phyloP scores from a whole-genome alignment of 176 grass and related monocot genomes.

The Rhynchospora breviuscula region DNA sequence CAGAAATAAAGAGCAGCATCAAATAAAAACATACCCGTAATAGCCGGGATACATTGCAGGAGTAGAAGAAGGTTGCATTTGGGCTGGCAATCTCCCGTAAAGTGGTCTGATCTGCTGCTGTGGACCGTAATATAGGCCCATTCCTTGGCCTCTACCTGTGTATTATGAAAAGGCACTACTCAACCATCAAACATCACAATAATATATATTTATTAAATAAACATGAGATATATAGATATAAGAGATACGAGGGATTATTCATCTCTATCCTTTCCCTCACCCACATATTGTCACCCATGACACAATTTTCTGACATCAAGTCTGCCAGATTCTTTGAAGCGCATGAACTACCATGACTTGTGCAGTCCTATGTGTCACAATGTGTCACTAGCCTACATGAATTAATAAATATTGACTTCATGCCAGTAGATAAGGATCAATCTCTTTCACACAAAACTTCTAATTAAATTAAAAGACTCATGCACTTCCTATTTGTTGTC shows the following conservation, averaged over 20 bases:
- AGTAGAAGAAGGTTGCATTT: slow-evolving; percentile 14
- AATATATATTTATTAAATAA: background rate
- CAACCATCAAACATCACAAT: background rate
- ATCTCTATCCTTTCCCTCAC: background rate
- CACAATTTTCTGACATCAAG: slow-evolving; percentile 6
- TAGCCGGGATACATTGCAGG: slow-evolving; percentile 35
- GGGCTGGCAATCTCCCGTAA: slow-evolving; percentile 34
- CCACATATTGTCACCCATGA: slow-evolving; percentile 9
- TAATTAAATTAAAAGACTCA: background rate
- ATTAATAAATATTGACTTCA: background rate
- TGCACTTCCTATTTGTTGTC: background rate
- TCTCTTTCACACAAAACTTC: background rate
- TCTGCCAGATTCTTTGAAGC: slow-evolving; percentile 5
- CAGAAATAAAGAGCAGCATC: background rate
- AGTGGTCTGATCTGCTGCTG: slow-evolving; percentile 23
- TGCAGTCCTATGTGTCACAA: background rate
- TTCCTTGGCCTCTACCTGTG: slow-evolving; percentile 25
- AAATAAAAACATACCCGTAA: slow-evolving; percentile 24
- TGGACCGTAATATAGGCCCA: slow-evolving; percentile 26
- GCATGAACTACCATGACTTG: background rate
- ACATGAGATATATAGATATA: background rate
- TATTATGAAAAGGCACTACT: slow-evolving; percentile 1
- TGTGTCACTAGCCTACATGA: background rate
- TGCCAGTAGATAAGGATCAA: background rate
- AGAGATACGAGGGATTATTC: background rate